These are phyloP conservation scores for Lindgomyces ingoldianus DNA, from an alignment of 495 filamentous ascomycete species.

Conservation along the genomic window DNA sequence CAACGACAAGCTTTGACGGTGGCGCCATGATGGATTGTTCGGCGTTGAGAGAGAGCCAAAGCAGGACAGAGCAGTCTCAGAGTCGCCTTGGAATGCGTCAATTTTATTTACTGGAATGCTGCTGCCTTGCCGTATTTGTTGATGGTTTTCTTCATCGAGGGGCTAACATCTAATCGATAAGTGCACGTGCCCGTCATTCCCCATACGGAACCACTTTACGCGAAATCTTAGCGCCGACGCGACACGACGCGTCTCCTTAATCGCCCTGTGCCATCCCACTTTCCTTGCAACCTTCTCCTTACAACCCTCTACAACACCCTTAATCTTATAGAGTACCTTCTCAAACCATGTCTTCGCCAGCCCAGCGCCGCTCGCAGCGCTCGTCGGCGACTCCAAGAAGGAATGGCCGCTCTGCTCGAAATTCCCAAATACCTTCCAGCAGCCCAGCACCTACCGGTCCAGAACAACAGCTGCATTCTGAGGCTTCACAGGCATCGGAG, in stretches of 20 bases:
- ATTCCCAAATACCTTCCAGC: slow-evolving; percentile 54
- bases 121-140: slow-evolving; percentile 15
- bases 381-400: slow-evolving; percentile 59
- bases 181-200: neutral
- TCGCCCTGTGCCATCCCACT: slow-evolving; percentile 14
- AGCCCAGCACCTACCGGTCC: slow-evolving; percentile 54
- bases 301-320: neutral
- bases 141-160: slow-evolving; percentile 4
- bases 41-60: neutral
- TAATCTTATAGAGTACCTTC: neutral
- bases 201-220: slow-evolving; percentile 11
- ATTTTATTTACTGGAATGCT: no score
- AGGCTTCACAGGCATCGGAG: slow-evolving; percentile 52
- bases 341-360: slow-evolving; percentile 61
- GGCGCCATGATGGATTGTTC: slow-evolving; percentile 59
- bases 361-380: slow-evolving; percentile 54
- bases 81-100: no score
- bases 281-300: neutral
- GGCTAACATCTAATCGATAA: slow-evolving; percentile 16
- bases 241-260: slow-evolving; percentile 22
- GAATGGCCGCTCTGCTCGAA: slow-evolving; percentile 53
- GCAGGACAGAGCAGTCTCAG: neutral
- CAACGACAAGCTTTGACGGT: slow-evolving; percentile 70
- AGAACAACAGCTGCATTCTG: slow-evolving; percentile 48
- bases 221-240: slow-evolving; percentile 24